phyloP scores from a whole-genome alignment of 1,139 yeast genomes.

The Debaryomycetaceae sp. region DNA sequence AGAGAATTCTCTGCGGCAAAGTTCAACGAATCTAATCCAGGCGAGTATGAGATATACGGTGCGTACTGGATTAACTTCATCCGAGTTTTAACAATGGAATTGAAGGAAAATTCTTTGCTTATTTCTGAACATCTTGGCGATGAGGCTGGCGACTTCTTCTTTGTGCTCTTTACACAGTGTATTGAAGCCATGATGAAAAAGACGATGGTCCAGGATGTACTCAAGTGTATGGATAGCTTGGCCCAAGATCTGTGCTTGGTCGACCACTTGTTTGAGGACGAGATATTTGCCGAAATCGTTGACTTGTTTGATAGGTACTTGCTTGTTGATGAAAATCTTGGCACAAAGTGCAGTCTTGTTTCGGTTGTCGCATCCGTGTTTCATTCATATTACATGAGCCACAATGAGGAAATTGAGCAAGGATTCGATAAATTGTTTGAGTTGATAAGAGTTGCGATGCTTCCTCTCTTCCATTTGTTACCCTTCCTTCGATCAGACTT shows the following conservation, averaged over 20 bases:
- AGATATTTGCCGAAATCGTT: conserved; percentile 62
- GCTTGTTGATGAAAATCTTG: conserved; percentile 43
- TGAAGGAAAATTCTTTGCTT: conserved; percentile 38
- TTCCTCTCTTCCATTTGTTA: conserved; percentile 47
- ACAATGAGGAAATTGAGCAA: conserved; percentile 27
- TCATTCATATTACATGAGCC: conserved; percentile 14
- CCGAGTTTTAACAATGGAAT: conserved; percentile 61
- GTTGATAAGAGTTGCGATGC: conserved; percentile 59
- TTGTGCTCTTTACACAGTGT: conserved; percentile 76
- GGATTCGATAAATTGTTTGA: conserved; percentile 77
- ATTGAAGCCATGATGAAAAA: conserved; percentile 54
- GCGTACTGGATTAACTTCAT: conserved; percentile 72
- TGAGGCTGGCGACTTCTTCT: conserved; percentile 66
- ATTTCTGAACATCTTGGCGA: conserved; percentile 38
- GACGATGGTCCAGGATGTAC: conserved; percentile 29
- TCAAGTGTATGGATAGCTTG: conserved; percentile 46
- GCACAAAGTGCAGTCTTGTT: conserved; percentile 42
- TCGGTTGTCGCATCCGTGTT: conserved; percentile 45
- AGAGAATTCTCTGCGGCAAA: conserved; percentile 64
- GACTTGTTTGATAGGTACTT: conserved; percentile 69
- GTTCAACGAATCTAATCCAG: conserved; percentile 38
- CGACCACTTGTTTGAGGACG: conserved; percentile 52
- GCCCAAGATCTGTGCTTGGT: conserved; percentile 50
- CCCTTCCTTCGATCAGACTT: conserved; percentile 48
- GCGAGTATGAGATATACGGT: conserved; percentile 48